Percentiles rank a stretch among this genome's conserved stretches.
phyloP scores from a whole-genome alignment of 2,329 filamentous ascomycete genomes.

The Cytospora leucostoma region DNA sequence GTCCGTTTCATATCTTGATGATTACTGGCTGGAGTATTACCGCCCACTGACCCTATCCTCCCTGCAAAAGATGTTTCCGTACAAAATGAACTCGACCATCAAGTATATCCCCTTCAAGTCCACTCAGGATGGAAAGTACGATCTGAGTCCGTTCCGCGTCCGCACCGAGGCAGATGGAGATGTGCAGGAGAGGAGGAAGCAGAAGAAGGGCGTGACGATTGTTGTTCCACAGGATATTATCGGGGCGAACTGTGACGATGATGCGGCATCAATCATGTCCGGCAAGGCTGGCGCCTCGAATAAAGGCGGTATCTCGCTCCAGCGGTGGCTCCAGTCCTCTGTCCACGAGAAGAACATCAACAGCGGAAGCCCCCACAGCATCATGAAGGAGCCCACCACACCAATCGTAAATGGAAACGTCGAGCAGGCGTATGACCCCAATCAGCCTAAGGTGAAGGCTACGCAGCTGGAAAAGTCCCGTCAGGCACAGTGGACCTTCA shows the following conservation, averaged over 20 bases:
- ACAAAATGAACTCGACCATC: slow-evolving; percentile 86
- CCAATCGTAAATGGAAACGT: slow-evolving; percentile 30
- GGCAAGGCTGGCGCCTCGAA: slow-evolving; percentile 41
- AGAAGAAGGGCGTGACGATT: slow-evolving; percentile 70
- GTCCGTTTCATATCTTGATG: slow-evolving; percentile 69
- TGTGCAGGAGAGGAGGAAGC: slow-evolving; percentile 60
- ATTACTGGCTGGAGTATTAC: slow-evolving; percentile 98
- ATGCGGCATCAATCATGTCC: slow-evolving; percentile 41
- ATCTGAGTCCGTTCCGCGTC: slow-evolving; percentile 85
- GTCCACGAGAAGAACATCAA: slow-evolving; percentile 38
- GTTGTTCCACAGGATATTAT: slow-evolving; percentile 56
- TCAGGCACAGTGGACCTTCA: slow-evolving; percentile 84
- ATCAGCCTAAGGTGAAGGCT: slow-evolving; percentile 49
- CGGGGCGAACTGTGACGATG: slow-evolving; percentile 41
- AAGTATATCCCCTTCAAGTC: slow-evolving; percentile 78
- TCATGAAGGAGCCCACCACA: slow-evolving; percentile 55
- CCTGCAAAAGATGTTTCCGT: slow-evolving; percentile 88
- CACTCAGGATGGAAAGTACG: slow-evolving; percentile 72
- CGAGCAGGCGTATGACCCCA: slow-evolving; percentile 10
- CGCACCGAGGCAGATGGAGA: slow-evolving; percentile 60
- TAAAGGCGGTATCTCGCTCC: slow-evolving; percentile 55
- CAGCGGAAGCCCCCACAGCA: slow-evolving; percentile 44
- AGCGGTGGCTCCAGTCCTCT: slow-evolving; percentile 61
- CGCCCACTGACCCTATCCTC: slow-evolving; percentile 84
- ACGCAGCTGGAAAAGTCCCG: slow-evolving; percentile 73